phyloP scores from a whole-genome alignment of 2,329 filamentous ascomycete genomes.

The Talaromyces amestolkiae region DNA sequence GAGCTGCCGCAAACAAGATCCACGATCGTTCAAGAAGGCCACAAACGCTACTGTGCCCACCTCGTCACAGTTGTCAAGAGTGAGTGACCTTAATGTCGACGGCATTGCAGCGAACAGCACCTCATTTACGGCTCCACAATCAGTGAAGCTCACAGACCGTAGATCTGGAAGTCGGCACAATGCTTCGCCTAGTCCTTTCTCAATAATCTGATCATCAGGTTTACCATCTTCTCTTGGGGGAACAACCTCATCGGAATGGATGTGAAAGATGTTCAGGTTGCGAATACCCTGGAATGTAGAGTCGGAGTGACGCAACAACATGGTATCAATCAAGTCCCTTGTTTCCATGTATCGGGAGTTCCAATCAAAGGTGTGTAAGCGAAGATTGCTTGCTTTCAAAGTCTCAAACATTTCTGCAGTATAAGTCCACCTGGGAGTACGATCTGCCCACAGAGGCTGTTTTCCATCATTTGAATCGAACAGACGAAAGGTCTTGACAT shows the following conservation, averaged over 20 bases:
- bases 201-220: constrained; percentile 43
- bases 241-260: constrained; percentile 25
- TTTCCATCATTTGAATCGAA: constrained; percentile 53
- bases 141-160: constrained; percentile 68
- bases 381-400: constrained; percentile 52
- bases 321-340: constrained; percentile 43
- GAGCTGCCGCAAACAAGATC: constrained; percentile 64
- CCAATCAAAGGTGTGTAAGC: constrained; percentile 56
- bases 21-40: constrained; percentile 65
- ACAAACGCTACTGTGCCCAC: constrained; percentile 66
- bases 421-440: constrained; percentile 64
- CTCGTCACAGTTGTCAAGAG: constrained; percentile 75
- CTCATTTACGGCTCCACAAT: constrained; percentile 69
- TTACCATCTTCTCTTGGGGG: constrained; percentile 26
- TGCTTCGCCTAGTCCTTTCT: constrained; percentile 45
- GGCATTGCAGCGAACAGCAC: constrained; percentile 69
- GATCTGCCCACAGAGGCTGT: constrained; percentile 9
- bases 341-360: constrained; percentile 49
- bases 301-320: constrained; percentile 53
- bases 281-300: constrained; percentile 51
- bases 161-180: constrained; percentile 62
- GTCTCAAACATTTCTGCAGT: constrained; percentile 63
- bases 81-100: constrained; percentile 62
- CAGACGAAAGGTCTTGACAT: constrained; percentile 68
- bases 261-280: constrained; percentile 38